Evolutionary conservation across 2,329 filamentous ascomycete species (phyloP).

Genomic region (Neonectria coccinea): DNA sequence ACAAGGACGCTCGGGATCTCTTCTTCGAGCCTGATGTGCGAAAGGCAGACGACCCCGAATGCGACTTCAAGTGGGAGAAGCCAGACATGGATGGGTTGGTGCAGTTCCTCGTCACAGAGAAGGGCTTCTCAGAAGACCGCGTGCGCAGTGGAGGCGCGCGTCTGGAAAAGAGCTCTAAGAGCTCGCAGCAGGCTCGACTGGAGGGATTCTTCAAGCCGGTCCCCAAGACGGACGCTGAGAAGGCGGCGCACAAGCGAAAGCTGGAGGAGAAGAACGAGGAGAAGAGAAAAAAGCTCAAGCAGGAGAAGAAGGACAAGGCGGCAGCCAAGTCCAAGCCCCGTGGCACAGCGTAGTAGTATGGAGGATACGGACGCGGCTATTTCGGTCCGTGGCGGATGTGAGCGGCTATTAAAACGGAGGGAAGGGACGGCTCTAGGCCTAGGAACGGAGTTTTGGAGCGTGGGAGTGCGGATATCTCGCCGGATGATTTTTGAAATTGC

Average conservation of each 20-base stretch:
- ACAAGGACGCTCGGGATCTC: slow-evolving; percentile 87
- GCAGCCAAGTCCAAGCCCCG: slow-evolving; percentile 89
- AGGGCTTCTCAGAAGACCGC: slow-evolving; percentile 96
- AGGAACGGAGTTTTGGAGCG: slow-evolving; percentile 41
- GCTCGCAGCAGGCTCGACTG: slow-evolving; percentile 87
- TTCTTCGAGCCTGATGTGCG: slow-evolving; percentile 94
- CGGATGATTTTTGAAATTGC: slow-evolving; percentile 2
- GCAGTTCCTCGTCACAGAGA: slow-evolving; percentile 90
- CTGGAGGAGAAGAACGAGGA: slow-evolving; percentile 91
- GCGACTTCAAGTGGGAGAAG: slow-evolving; percentile 98
- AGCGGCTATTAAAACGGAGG: slow-evolving; percentile 11
- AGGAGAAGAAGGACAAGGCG: slow-evolving; percentile 95
- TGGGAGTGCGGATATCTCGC: slow-evolving; percentile 18
- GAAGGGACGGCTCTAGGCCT: slow-evolving; percentile 1
- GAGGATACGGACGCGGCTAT: not conserved
- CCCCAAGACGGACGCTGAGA: slow-evolving; percentile 88
- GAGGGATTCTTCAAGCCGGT: slow-evolving; percentile 98
- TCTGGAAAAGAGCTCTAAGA: slow-evolving; percentile 91
- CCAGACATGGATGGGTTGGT: slow-evolving; percentile 92
- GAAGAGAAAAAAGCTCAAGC: slow-evolving; percentile 95
- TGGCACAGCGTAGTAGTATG: slow-evolving; percentile 57
- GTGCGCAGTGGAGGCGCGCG: slow-evolving; percentile 83
- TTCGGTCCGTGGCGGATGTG: slow-evolving; percentile 38
- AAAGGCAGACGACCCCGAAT: slow-evolving; percentile 82
- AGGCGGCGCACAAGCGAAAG: slow-evolving; percentile 89